Base-by-base conservation (phyloP, 805 yeast species). In the Saccharomyces cerevisiae region DNA sequence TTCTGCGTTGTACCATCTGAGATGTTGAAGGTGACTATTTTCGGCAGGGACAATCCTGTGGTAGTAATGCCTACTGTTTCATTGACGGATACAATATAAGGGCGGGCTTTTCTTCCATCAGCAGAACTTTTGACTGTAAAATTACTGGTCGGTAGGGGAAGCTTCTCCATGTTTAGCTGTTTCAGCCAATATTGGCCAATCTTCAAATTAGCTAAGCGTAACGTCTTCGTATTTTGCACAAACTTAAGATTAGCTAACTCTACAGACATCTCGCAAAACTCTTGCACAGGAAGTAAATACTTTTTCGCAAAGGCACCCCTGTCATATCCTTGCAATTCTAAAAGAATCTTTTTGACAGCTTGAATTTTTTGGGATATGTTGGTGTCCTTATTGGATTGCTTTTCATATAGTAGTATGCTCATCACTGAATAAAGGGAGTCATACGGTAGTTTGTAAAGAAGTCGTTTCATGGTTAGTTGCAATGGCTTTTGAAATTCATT, bases 1-100 rank as follows among this genome's bases (percentile, higher is more conserved):
- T 75, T 80, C 55, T 80, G 84, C 0, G 54, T 62, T 0, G 68
- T 58, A 0, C 98, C 98, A 62, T 82, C 78, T 0, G 83, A 75
- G 14, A 84, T 69, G 0, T 49, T 51, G 51, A 87, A 71, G 1
- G 72, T 77, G 51, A 84, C 75, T 51, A 95, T 85, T 65, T 92
- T 92, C 0, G 99, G 99, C 56, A 83, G 76, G 57, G 96, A 89
- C 10, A 92, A 69, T 2, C 99, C 99, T 0, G 94, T 81, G 0
- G 83, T 60, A 0, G 98, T 94, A n/a, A 89, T 76, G 0, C 69
- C 57, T 1, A 91, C 72, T 2, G 63, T 68, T 0, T 76, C 69
- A 3, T 75, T 76, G 1, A 88, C 77, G 0, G 61, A 57, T 0
- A 57, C 47, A 47, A 94, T 79, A 0, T 65, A 62, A 0, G 89